phyloP scores from a whole-genome alignment of 2,329 filamentous ascomycete genomes.

The Calonectria pauciramosa region DNA sequence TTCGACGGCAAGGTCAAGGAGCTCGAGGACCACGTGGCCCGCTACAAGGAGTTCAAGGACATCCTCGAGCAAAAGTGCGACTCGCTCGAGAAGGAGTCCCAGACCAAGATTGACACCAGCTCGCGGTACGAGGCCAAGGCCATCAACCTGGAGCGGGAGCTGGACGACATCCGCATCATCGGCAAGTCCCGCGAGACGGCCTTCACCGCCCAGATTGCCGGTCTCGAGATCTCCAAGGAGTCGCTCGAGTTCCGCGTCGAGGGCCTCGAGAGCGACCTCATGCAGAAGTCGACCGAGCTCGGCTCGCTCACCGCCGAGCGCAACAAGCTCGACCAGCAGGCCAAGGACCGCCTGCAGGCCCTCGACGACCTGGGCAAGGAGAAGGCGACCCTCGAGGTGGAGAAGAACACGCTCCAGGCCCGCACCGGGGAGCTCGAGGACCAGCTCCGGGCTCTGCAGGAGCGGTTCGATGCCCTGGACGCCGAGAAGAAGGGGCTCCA shows the following conservation, averaged over 20 bases:
- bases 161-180: constrained; percentile 42
- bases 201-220: constrained; percentile 43
- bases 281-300: constrained; percentile 41
- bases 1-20: constrained; percentile 44
- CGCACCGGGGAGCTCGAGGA: constrained; percentile 26
- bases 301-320: constrained; percentile 43
- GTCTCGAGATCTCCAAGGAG: constrained; percentile 46
- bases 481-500: constrained; percentile 41
- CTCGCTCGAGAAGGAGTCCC: constrained; percentile 41
- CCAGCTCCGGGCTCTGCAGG: constrained; percentile 24
- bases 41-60: constrained; percentile 43
- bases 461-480: constrained; percentile 32
- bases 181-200: constrained; percentile 43
- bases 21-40: constrained; percentile 42
- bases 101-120: constrained; percentile 25
- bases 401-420: constrained; percentile 24
- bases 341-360: constrained; percentile 34
- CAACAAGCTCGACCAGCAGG: constrained; percentile 38
- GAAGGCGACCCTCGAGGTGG: constrained; percentile 22
- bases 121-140: constrained; percentile 42
- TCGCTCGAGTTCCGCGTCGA: constrained; percentile 42
- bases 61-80: constrained; percentile 45
- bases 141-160: constrained; percentile 44
- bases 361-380: constrained; percentile 35
- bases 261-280: constrained; percentile 41